A percentile compares a stretch with the other conserved stretches of the same genome.
These are phyloP conservation scores for Botrytis deweyae DNA, from an alignment of 2,329 filamentous ascomycete species.

Conservation along the genomic window DNA sequence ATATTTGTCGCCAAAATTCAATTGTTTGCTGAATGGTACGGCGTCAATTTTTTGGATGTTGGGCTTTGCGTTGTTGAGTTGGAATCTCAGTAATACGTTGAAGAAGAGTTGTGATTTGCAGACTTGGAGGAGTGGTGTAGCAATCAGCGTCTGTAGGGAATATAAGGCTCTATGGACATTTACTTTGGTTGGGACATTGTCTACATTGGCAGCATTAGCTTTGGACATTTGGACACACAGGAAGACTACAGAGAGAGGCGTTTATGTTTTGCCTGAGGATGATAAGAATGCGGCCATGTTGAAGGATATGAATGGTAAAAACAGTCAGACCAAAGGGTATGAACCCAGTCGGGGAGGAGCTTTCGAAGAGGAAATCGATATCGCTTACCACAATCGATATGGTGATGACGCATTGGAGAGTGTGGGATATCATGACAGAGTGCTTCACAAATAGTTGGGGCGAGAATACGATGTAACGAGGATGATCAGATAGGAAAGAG, in stretches of 20 bases:
- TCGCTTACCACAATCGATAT: conserved; percentile 36
- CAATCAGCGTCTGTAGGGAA: conserved; percentile 34
- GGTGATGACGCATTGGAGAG: conserved; percentile 23
- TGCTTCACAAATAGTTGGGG: background rate
- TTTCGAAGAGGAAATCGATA: conserved; percentile 27
- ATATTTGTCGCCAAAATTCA: conserved; percentile 36
- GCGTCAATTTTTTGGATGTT: conserved; percentile 33
- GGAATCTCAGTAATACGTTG: conserved; percentile 34
- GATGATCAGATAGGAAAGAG: background rate
- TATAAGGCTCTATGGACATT: conserved; percentile 38
- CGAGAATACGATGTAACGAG: background rate
- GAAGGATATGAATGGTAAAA: conserved; percentile 28
- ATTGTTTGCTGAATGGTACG: conserved; percentile 32
- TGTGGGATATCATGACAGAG: conserved; percentile 13
- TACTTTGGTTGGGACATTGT: conserved; percentile 33
- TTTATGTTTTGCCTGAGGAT: conserved; percentile 34
- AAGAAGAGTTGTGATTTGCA: conserved; percentile 30
- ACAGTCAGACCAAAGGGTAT: conserved; percentile 26
- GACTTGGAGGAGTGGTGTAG: conserved; percentile 31
- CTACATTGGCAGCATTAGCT: conserved; percentile 31
- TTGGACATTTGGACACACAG: conserved; percentile 33
- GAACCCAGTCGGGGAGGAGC: conserved; percentile 21
- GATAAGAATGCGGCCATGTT: conserved; percentile 29
- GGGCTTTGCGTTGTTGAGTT: conserved; percentile 34
- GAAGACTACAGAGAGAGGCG: conserved; percentile 27